Base-by-base conservation (phyloP, 192 early-diverging fungal genomes). In the Entomortierella chlamydospora region DNA sequence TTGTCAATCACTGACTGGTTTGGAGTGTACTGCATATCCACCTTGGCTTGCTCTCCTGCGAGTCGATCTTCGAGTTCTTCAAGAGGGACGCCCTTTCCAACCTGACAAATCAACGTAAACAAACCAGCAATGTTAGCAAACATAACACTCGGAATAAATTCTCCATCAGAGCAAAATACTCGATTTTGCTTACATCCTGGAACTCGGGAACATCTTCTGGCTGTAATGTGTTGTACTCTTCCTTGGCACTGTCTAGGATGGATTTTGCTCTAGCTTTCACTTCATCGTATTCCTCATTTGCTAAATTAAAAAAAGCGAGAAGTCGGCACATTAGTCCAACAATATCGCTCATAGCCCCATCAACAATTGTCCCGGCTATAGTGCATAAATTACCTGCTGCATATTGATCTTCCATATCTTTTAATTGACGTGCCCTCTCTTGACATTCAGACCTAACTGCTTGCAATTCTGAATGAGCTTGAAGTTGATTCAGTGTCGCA, bases 21-120 rank as follows among this genome's bases (percentile, higher is more conserved):
- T 2, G 85, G 78, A 4, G 73, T 66, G 31, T 82, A 81, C 37
- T 90, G 81, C 43, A 90, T 68, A 0, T 89, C 88, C 12, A 85
- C 84, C 39, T 85, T 88, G 15, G 91, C 85, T 22, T 76, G 53
- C 67, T 90, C 84, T 1, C 70, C 69, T 13, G 79, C 76, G 42
- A 95, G 82, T 60, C 84, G 83, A 22, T 88, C 85, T 73, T 94
- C 90, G 18, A 98, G 73, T 29, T 93, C 85, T 20, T 89, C 91
- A 13, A 88, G 51, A 0, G 89, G 70, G 25, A 84, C 68, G 20
- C 68, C 64, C 26, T 76, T 67, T 49, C 68, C 60, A 11, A 85
- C 61, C 83, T 83, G n/a, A 3, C 11, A 49, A 31, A 53, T 34
- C 23, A 58, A 4, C 34, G 5, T 10, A 37, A 37, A 37, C 4